phyloP scores from a whole-genome alignment of 2,329 filamentous ascomycete genomes.

The Tothia fuscella region DNA sequence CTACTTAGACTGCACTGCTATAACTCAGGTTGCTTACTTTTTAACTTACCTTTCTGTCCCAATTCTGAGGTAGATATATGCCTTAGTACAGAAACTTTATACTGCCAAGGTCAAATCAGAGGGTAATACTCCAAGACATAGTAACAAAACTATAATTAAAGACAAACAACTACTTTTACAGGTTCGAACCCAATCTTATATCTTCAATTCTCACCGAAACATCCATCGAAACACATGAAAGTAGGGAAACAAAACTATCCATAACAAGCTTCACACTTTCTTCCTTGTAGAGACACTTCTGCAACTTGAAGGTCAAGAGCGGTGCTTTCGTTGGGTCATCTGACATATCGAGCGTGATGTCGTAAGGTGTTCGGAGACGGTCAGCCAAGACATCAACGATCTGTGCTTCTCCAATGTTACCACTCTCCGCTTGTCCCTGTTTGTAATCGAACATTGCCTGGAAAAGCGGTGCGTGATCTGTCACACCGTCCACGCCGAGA shows the following conservation, averaged over 20 bases:
- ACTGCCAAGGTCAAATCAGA: too few relatives aligned
- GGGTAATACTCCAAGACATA: too few relatives aligned
- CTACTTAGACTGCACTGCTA: too few relatives aligned
- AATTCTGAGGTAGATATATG: too few relatives aligned
- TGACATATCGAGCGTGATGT: slow-evolving; percentile 2
- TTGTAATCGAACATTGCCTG: slow-evolving; percentile 5
- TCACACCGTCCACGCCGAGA: neutral
- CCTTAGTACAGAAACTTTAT: too few relatives aligned
- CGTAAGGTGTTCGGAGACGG: neutral
- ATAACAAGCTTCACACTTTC: slow-evolving; percentile 17
- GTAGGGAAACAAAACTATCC: slow-evolving; percentile 12
- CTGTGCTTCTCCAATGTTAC: neutral
- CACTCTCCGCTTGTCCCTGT: slow-evolving; percentile 1
- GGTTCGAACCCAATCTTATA: neutral
- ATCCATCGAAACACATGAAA: neutral
- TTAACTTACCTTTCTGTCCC: too few relatives aligned
- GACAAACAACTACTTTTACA: too few relatives aligned
- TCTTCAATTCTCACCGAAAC: neutral
- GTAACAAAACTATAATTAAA: too few relatives aligned
- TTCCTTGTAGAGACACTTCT: slow-evolving; percentile 22
- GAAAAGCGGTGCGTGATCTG: neutral
- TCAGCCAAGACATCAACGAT: slow-evolving; percentile 3
- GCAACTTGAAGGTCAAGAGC: slow-evolving; percentile 12
- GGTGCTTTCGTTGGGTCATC: neutral
- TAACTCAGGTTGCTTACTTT: too few relatives aligned